Evolutionary conservation across 306 rosid genomes (phyloP).

Genomic region (Cucumis hystrix): DNA sequence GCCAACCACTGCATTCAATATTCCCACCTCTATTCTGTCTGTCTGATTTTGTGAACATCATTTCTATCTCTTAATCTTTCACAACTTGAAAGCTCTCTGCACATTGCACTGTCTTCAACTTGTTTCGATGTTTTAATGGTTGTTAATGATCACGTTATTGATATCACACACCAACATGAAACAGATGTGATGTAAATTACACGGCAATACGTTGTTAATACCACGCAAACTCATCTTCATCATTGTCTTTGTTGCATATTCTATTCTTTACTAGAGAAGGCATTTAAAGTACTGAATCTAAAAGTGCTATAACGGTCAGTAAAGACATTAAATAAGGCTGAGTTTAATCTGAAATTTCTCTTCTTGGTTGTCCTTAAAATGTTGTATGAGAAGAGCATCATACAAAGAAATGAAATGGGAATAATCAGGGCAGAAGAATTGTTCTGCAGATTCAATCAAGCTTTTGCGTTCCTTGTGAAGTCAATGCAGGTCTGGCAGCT

Average conservation of each 20-base stretch:
- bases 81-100: background rate
- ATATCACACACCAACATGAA: background rate
- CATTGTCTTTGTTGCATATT: background rate
- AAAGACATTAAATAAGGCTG: background rate
- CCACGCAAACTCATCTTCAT: background rate
- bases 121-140: background rate
- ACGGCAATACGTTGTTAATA: background rate
- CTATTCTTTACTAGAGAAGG: background rate
- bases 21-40: background rate
- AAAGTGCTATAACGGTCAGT: background rate
- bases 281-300: background rate
- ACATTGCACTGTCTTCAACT: background rate
- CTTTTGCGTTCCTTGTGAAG: constrained; percentile 70
- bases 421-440: constrained; percentile 1
- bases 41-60: too few species aligned
- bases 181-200: background rate
- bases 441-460: constrained; percentile 17
- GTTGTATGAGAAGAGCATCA: background rate
- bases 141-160: background rate
- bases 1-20: background rate
- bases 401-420: constrained; percentile 1
- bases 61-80: background rate
- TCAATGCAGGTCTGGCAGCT: constrained; percentile 93
- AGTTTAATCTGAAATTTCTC: background rate
- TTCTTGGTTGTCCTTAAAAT: background rate